phyloP scores from a whole-genome alignment of 1,139 yeast species.

The Yamadazyma diddensiae region DNA sequence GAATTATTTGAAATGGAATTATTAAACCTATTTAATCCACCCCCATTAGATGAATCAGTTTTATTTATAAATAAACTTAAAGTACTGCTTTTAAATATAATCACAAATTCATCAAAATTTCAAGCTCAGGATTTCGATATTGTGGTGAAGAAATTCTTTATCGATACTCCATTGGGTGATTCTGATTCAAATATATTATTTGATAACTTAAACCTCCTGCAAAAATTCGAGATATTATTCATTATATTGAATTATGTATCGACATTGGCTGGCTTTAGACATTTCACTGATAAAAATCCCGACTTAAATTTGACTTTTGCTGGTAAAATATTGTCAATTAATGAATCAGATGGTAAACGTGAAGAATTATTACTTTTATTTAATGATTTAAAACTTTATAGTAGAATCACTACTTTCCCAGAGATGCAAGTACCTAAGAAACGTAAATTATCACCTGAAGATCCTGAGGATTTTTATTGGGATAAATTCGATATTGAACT shows the following conservation, averaged over 20 bases:
- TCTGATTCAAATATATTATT: conserved; percentile 24
- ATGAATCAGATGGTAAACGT: conserved; percentile 13
- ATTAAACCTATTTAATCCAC: conserved; percentile 35
- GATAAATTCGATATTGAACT: conserved; percentile 31
- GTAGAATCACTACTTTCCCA: conserved; percentile 31
- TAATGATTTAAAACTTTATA: conserved; percentile 45
- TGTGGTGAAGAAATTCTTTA: conserved; percentile 28
- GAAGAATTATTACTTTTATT: conserved; percentile 38
- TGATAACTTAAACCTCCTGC: conserved; percentile 34
- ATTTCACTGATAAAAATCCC: conserved; percentile 37
- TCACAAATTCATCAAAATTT: conserved; percentile 11
- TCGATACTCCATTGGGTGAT: conserved; percentile 37
- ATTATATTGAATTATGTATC: conserved; percentile 38
- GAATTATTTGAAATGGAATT: conserved; percentile 56
- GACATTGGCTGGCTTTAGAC: conserved; percentile 37
- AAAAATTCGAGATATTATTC: conserved; percentile 47
- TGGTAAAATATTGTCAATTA: conserved; percentile 25
- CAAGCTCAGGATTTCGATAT: conserved; percentile 12
- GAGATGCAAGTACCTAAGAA: conserved; percentile 39
- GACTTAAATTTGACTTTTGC: conserved; percentile 26
- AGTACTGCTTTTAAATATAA: conserved; percentile 30
- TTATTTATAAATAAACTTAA: conserved; percentile 42
- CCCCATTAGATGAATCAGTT: conserved; percentile 32
- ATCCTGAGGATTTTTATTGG: conserved; percentile 28
- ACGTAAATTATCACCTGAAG: conserved; percentile 32